Percentiles rank a stretch among this genome's conserved stretches.
Conservation (phyloP, 2,329 filamentous ascomycete species). For the Ophiostoma quercus region DNA sequence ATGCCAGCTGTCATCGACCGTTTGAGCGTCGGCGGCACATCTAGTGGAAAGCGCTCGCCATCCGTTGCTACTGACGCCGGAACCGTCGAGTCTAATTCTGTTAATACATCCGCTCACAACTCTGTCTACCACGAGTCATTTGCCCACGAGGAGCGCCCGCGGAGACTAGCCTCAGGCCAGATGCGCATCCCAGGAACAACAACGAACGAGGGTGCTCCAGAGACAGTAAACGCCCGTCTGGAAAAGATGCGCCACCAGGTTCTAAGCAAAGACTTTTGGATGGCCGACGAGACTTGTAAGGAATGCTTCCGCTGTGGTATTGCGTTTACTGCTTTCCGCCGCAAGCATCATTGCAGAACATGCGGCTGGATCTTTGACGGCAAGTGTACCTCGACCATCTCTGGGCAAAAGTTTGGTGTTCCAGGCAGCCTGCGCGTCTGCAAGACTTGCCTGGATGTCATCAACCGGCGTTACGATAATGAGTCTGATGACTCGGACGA, state of each 20-base stretch:
- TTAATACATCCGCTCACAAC: constrained; percentile 55
- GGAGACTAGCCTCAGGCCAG: constrained; percentile 44
- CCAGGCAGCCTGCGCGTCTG: constrained; percentile 80
- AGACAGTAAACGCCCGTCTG: constrained; percentile 55
- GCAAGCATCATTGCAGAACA: constrained; percentile 92
- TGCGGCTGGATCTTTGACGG: constrained; percentile 99
- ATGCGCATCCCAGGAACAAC: constrained; percentile 54
- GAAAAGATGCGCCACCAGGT: constrained; percentile 79
- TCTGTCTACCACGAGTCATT: constrained; percentile 55
- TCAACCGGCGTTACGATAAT: constrained; percentile 84
- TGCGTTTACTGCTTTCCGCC: constrained; percentile 84
- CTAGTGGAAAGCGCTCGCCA: constrained; percentile 45
- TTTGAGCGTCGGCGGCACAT: constrained; percentile 46
- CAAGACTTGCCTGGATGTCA: constrained; percentile 85
- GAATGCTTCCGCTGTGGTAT: constrained; percentile 92
- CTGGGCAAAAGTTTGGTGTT: constrained; percentile 82
- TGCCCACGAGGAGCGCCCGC: constrained; percentile 42
- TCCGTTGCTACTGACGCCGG: constrained; percentile 56
- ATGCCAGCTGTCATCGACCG: constrained; percentile 51
- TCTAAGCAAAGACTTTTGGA: constrained; percentile 94
- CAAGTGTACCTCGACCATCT: constrained; percentile 88
- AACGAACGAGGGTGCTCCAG: constrained; percentile 50
- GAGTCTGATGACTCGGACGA: constrained; percentile 87
- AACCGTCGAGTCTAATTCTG: constrained; percentile 51
- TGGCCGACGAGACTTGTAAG: constrained; percentile 97